These are phyloP conservation scores for Aureobasidium sp. DNA, from an alignment of 2,329 filamentous ascomycete species.

Conservation along the genomic window DNA sequence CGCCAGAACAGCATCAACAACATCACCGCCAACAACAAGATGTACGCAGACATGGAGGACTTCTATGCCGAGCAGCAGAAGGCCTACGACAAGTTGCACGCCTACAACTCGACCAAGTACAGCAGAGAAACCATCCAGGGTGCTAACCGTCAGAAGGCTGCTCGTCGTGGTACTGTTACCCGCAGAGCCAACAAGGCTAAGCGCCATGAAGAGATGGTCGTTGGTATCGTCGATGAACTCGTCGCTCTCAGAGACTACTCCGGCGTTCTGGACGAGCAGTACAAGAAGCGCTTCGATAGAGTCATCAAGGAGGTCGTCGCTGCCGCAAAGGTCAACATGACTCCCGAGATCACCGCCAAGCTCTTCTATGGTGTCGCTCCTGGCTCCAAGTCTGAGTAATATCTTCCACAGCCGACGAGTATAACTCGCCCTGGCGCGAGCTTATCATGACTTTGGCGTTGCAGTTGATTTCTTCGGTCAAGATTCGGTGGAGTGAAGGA, in stretches of 20 bases:
- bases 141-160: neutral
- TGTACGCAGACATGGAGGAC: neutral
- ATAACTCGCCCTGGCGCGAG: too few species aligned
- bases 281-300: neutral
- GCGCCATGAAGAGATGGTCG: neutral
- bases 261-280: neutral
- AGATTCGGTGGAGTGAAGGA: neutral
- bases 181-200: neutral
- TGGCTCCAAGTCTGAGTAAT: neutral
- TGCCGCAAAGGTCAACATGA: neutral
- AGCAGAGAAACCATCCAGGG: neutral
- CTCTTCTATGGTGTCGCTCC: neutral
- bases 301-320: neutral
- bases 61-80: neutral
- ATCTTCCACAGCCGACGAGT: too few species aligned
- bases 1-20: neutral
- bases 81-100: neutral
- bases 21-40: neutral
- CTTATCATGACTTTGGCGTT: too few species aligned
- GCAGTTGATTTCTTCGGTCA: too few species aligned
- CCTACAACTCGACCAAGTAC: neutral
- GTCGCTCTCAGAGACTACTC: neutral
- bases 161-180: neutral
- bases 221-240: neutral
- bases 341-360: neutral